phyloP scores from a whole-genome alignment of 2,329 filamentous ascomycete genomes.

The Myriosclerotinia duriaeana region DNA sequence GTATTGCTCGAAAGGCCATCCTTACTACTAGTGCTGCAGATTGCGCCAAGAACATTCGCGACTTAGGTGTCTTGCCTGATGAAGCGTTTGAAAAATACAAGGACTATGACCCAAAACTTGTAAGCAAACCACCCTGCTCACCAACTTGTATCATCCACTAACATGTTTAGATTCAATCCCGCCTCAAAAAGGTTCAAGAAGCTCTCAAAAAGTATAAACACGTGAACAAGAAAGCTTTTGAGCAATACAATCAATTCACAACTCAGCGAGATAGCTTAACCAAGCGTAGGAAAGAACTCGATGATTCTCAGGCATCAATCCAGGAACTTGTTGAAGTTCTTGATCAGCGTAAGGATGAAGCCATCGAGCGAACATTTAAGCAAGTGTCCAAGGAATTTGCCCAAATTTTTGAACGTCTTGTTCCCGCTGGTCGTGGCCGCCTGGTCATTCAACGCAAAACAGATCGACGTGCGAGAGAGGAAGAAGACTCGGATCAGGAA shows the following conservation, averaged over 20 bases:
- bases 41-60: conserved; percentile 83
- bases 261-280: conserved; percentile 84
- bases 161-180: conserved; percentile 40
- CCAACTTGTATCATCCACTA: conserved; percentile 12
- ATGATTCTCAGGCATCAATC: conserved; percentile 82
- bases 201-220: conserved; percentile 94
- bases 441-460: conserved; percentile 90
- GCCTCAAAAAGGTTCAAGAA: conserved; percentile 87
- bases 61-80: conserved; percentile 88
- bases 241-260: conserved; percentile 98
- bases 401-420: conserved; percentile 89
- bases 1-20: conserved; percentile 81
- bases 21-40: conserved; percentile 75
- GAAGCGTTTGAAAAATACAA: conserved; percentile 92
- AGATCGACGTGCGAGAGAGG: conserved; percentile 63
- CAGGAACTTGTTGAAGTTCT: conserved; percentile 89
- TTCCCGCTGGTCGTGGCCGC: conserved; percentile 87
- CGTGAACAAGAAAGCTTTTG: conserved; percentile 99
- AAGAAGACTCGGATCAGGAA: conserved; percentile 69
- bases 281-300: conserved; percentile 81
- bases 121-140: conserved; percentile 46
- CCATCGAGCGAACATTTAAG: conserved; percentile 97
- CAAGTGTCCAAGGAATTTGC: conserved; percentile 94
- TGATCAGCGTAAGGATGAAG: conserved; percentile 94
- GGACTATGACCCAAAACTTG: conserved; percentile 73